These are phyloP conservation scores for Medicago ruthenica DNA, from an alignment of 306 rosid species.

Conservation along the genomic window DNA sequence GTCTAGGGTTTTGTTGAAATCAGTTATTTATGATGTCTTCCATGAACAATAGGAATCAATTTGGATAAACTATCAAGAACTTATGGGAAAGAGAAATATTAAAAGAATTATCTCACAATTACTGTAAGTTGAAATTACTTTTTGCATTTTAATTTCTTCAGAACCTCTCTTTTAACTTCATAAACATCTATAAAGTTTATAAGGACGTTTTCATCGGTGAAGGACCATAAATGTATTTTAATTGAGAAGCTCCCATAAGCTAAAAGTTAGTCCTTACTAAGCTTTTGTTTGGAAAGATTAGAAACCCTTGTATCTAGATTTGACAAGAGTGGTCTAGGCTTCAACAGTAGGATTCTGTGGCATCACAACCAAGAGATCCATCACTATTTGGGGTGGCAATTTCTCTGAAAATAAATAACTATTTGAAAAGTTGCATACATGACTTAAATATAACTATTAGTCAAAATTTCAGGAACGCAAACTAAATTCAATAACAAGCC, in stretches of 20 bases:
- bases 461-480: slow-evolving; percentile 10
- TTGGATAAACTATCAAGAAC: slow-evolving; percentile 1
- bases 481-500: slow-evolving; percentile 25
- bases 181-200: background rate
- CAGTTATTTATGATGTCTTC: slow-evolving; percentile 11
- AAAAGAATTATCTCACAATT: background rate
- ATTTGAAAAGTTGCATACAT: slow-evolving; percentile 7
- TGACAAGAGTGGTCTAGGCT: background rate
- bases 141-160: background rate
- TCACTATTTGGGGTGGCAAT: background rate
- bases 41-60: slow-evolving; percentile 11
- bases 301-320: background rate
- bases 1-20: slow-evolving; percentile 22
- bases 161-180: background rate
- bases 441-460: slow-evolving; percentile 16
- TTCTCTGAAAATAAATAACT: slow-evolving; percentile 3
- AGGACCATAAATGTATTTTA: background rate
- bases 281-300: background rate
- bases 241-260: background rate
- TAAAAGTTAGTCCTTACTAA: background rate
- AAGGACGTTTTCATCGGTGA: background rate
- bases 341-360: slow-evolving; percentile 16
- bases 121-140: slow-evolving; percentile 1
- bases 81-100: background rate
- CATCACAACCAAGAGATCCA: slow-evolving; percentile 23